These are phyloP conservation scores for Aegilops longissima DNA, from an alignment of 176 grass and related monocot species.

Conservation along the genomic window DNA sequence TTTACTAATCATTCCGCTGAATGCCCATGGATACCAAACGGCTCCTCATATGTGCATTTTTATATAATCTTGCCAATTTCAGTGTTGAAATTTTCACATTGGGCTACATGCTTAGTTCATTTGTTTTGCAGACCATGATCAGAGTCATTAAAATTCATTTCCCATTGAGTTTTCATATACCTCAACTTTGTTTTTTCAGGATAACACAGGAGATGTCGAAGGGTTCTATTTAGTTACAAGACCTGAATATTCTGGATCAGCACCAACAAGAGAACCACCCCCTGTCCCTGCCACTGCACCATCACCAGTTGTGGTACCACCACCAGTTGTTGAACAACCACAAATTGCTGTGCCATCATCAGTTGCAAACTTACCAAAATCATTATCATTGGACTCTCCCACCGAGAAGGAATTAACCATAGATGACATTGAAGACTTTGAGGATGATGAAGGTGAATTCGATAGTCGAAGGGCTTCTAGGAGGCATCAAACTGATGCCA, in stretches of 20 bases:
- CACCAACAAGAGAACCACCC: constrained; percentile 74
- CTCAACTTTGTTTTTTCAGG: constrained; percentile 50
- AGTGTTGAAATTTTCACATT: not conserved
- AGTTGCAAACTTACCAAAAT: constrained; percentile 55
- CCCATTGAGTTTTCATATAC: constrained; percentile 18
- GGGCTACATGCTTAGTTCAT: not conserved
- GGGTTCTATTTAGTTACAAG: constrained; percentile 94
- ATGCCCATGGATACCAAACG: not conserved
- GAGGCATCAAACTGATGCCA: constrained; percentile 65
- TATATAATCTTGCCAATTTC: not conserved
- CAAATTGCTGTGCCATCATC: constrained; percentile 49
- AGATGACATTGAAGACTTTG: constrained; percentile 99
- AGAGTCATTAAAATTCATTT: not conserved
- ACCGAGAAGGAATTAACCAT: constrained; percentile 79
- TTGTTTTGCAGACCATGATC: not conserved
- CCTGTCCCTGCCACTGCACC: constrained; percentile 57
- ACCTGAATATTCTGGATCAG: constrained; percentile 81
- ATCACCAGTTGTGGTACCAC: constrained; percentile 47
- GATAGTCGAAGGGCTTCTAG: constrained; percentile 67
- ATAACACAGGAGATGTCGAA: constrained; percentile 63
- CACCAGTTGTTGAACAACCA: constrained; percentile 42
- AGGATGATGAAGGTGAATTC: constrained; percentile 84
- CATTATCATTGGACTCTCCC: constrained; percentile 65
- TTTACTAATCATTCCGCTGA: constrained; percentile 17
- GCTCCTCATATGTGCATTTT: not conserved